Evolutionary conservation across 176 grass and related monocot genomes (phyloP).

Genomic region (maize (Zea mays)): DNA sequence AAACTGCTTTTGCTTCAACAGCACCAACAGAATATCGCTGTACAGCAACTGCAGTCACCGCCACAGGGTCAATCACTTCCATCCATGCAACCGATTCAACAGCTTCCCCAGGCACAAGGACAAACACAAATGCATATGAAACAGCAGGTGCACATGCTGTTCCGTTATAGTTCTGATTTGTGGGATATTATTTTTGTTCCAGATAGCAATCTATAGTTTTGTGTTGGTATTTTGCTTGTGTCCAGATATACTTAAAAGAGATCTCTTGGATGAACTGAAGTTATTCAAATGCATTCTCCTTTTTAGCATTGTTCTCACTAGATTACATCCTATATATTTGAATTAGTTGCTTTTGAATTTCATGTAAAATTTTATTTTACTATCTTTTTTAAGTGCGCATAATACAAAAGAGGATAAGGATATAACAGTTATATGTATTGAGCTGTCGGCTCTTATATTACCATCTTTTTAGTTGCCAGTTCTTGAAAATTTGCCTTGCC

Average conservation of each 20-base stretch:
- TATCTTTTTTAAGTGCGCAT: not conserved
- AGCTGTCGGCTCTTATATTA: not conserved
- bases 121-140: constrained; percentile 76
- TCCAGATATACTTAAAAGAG: not conserved
- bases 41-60: constrained; percentile 79
- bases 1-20: constrained; percentile 92
- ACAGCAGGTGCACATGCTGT: constrained; percentile 58
- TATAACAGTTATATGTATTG: not conserved
- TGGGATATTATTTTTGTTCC: constrained; percentile 29
- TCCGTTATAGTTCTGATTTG: constrained; percentile 38
- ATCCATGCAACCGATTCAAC: constrained; percentile 60
- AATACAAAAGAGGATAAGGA: not conserved
- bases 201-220: constrained; percentile 9
- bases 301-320: constrained; percentile 5
- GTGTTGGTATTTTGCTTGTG: constrained; percentile 3
- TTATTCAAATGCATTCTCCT: not conserved
- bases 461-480: not conserved
- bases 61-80: constrained; percentile 59
- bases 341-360: not conserved
- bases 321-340: not conserved
- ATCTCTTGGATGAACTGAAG: constrained; percentile 11
- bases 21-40: constrained; percentile 83
- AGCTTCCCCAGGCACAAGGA: constrained; percentile 65
- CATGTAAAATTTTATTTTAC: not conserved
- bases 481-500: constrained; percentile 2